Evolutionary conservation across 805 yeast species (phyloP), one percentile per base, ranked within the genome.

Genomic region (Wickerhamiella parazyma): DNA sequence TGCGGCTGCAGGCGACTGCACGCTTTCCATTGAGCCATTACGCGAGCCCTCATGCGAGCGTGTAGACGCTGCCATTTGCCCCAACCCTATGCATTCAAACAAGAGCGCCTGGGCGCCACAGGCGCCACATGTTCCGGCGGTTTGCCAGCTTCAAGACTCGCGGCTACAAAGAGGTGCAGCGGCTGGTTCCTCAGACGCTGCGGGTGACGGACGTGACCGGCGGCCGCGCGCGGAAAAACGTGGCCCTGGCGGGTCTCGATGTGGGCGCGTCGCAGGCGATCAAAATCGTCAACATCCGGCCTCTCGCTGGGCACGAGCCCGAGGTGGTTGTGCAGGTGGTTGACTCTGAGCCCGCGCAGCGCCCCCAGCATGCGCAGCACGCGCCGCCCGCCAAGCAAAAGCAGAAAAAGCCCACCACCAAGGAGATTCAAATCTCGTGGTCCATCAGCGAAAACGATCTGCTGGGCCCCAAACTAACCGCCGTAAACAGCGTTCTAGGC

Each of bases 381-480:
- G 20, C 8, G 18, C 21, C 8, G 39, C 41, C n/a, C 24, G 33
- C 45, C 43, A 41, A 37, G n/a, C n/a, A n/a, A n/a, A n/a, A n/a
- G n/a, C n/a, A 46, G 5, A 33, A 48, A 20, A 41, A 19, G 8
- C 35, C 49, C 1, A 43, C 49, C 31, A 47, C 47, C 16, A 54
- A 54, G 36, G 60, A 59, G 18, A 49, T 59, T 2, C 50, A 52
- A 2, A 41, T 60, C 2, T 54, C 61, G 4, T 61, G 65, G 65
- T 49, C 49, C 8, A 59, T 61, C 24, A 57, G 60, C 7, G 45
- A 44, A 12, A 47, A 55, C 36, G 65, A 61, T 43, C 49, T 61
- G 2, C 49, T 50, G 14, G 52, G 56, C 7, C 64, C 59, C 45
- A 61, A 61, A 38, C 42, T 50, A 19, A 49, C 45, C 21, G 62